Conservation (phyloP, 495 filamentous ascomycete genomes). For the Aspergillus egyptiacus region DNA sequence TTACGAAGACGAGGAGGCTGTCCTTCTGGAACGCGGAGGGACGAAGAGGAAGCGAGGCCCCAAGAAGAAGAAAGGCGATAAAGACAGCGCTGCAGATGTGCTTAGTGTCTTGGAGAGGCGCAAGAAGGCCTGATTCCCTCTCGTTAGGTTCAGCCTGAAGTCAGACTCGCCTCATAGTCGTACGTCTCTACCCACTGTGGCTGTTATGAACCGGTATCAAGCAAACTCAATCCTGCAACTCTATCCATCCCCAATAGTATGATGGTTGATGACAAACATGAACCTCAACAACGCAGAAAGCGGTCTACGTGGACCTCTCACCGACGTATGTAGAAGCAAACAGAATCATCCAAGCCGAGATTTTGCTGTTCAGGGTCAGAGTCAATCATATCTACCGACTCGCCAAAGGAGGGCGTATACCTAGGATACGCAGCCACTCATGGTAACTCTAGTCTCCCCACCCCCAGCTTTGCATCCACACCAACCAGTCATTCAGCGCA, state of each 20-base stretch:
- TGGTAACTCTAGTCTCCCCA: no score
- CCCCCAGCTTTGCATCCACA: no score
- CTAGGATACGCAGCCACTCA: no score
- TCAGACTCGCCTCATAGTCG: background rate
- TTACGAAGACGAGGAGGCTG: conserved; percentile 68
- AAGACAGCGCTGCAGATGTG: conserved; percentile 73
- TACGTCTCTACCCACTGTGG: background rate
- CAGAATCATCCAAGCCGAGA: no score
- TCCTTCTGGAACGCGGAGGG: conserved; percentile 55
- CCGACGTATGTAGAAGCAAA: no score
- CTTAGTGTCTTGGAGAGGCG: conserved; percentile 71
- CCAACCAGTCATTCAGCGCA: no score
- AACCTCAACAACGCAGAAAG: background rate
- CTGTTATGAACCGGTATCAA: background rate
- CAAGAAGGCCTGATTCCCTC: conserved; percentile 30
- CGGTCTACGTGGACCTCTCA: background rate
- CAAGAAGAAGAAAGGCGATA: conserved; percentile 85
- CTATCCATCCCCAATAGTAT: no score
- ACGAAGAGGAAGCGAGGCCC: conserved; percentile 71
- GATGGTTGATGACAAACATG: no score
- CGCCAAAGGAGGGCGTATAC: no score
- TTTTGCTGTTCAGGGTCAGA: no score
- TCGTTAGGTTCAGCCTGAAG: no score
- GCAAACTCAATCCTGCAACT: background rate
- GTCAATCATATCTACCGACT: no score